These are phyloP conservation scores for Nicotiana paniculata DNA, from an alignment of 257 asterid genomes.

Conservation along the genomic window DNA sequence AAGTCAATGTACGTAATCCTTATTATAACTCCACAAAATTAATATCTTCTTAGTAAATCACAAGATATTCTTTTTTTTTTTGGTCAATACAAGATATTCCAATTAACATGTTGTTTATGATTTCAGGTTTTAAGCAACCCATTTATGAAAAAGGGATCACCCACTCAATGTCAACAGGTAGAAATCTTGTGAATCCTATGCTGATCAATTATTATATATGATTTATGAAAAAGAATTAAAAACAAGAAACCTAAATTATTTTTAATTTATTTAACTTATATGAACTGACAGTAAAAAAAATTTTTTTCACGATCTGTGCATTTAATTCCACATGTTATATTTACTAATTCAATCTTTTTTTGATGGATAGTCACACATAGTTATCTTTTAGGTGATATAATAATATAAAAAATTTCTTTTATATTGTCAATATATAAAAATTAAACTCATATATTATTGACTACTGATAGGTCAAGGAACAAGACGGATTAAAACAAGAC, in stretches of 20 bases:
- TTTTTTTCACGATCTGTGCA: too few species aligned
- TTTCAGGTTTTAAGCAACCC: conserved; percentile 57
- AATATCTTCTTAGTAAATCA: background rate
- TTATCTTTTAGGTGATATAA: too few species aligned
- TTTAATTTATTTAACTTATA: too few species aligned
- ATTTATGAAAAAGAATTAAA: too few species aligned
- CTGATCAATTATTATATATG: too few species aligned
- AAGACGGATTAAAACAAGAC: conserved; percentile 37
- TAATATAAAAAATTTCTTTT: background rate
- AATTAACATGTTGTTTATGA: background rate
- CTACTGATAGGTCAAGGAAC: conserved; percentile 11
- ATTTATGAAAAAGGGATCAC: conserved; percentile 50
- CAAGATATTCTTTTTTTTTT: background rate
- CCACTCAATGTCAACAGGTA: conserved; percentile 53
- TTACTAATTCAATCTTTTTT: too few species aligned
- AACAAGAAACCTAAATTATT: too few species aligned
- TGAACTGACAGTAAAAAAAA: too few species aligned
- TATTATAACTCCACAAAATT: background rate
- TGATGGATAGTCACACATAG: too few species aligned
- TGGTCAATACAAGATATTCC: background rate
- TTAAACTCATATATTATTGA: background rate
- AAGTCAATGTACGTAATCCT: conserved; percentile 9
- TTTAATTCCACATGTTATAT: too few species aligned
- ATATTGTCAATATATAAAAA: too few species aligned
- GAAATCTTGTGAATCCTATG: too few species aligned